phyloP scores from a whole-genome alignment of 352 stramenopile species.

The Globisporangium yorkense region DNA sequence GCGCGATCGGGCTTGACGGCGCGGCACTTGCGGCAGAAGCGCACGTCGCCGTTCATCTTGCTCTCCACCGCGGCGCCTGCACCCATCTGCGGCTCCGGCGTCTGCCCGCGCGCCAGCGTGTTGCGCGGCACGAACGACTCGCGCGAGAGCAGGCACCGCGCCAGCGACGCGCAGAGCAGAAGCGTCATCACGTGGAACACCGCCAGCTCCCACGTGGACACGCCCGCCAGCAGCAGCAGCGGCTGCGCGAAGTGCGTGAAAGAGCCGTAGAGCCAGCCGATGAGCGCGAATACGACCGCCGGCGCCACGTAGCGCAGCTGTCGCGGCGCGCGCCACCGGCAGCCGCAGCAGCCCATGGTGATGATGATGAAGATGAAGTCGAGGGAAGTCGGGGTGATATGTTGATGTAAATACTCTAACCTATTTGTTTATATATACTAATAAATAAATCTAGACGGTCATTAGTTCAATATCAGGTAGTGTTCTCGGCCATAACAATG shows the following conservation, averaged over 20 bases:
- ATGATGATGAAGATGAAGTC: neutral
- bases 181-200: constrained; percentile 50
- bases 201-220: constrained; percentile 27
- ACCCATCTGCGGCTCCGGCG: neutral
- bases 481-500: no score
- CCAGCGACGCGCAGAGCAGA: constrained; percentile 54
- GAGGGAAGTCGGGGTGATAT: neutral
- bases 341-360: constrained; percentile 47
- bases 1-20: constrained; percentile 70
- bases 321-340: constrained; percentile 43
- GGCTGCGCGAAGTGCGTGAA: constrained; percentile 53
- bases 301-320: constrained; percentile 55
- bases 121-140: constrained; percentile 49
- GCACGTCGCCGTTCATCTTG: constrained; percentile 64
- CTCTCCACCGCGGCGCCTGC: constrained; percentile 29
- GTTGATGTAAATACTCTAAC: no score
- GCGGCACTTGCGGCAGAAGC: constrained; percentile 74
- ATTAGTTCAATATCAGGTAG: no score
- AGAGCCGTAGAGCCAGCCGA: constrained; percentile 56
- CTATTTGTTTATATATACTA: no score
- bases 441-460: no score
- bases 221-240: constrained; percentile 26
- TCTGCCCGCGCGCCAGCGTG: constrained; percentile 12
- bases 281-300: constrained; percentile 38
- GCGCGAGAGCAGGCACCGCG: constrained; percentile 41